Evolutionary conservation across 768 basidiomycete genomes (phyloP).

Genomic region (Pilatotrama ljubarskyi): DNA sequence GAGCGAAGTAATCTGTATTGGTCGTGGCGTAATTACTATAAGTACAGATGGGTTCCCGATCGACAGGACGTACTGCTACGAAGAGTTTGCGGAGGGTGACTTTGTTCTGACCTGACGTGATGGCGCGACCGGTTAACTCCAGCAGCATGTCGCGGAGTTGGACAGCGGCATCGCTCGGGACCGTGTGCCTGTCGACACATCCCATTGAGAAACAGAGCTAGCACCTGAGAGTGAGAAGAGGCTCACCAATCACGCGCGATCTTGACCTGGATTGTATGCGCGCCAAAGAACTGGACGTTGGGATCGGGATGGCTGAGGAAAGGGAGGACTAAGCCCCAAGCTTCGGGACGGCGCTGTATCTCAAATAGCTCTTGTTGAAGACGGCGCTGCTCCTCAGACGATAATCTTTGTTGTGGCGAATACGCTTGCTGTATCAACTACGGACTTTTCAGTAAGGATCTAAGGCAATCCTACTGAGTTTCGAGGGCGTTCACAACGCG

Average conservation of each 20-base stretch:
- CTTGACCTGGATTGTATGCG: constrained; percentile 93
- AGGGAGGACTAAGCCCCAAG: constrained; percentile 83
- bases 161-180: constrained; percentile 61
- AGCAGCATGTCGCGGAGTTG: constrained; percentile 67
- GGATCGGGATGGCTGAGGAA: constrained; percentile 69
- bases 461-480: too few species aligned
- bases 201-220: not conserved
- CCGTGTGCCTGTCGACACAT: constrained; percentile 57
- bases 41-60: not conserved
- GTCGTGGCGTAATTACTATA: not conserved
- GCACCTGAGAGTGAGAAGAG: not conserved
- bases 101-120: constrained; percentile 57
- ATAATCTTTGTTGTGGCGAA: constrained; percentile 47
- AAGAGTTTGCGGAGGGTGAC: constrained; percentile 86
- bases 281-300: constrained; percentile 93
- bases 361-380: constrained; percentile 75
- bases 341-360: constrained; percentile 72
- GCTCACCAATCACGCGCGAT: constrained; percentile 87
- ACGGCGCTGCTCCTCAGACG: constrained; percentile 59
- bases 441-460: too few species aligned
- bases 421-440: constrained; percentile 75
- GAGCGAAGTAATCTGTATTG: constrained; percentile 57
- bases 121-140: constrained; percentile 66
- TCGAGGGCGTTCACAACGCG: too few species aligned
- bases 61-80: constrained; percentile 63